Evolutionary conservation across 164 flowering plant species (phyloP), one percentile per base, ranked within the genome.

Genomic region (Tetrastigma voinierianum): DNA sequence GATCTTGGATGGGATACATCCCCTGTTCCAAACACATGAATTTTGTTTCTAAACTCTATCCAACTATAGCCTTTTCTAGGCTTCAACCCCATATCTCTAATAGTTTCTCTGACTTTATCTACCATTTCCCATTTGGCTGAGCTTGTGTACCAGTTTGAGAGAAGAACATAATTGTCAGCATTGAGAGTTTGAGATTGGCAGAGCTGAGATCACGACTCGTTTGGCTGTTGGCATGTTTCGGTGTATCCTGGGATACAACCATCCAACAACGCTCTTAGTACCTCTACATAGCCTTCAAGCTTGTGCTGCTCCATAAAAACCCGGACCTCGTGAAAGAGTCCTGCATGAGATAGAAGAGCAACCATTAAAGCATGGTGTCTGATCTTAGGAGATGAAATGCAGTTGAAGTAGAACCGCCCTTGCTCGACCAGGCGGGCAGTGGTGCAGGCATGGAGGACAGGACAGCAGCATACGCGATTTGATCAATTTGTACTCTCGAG

Each of bases 1-100:
- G 92, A 84, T 68, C 84, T 84, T 10, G 91, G 96, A 76, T 88
- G 93, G 51, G 86, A 79, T 9, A 81, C 81, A 70, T 88, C 90
- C 45, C 93, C 93, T 16, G 86, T 89, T 12, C 85, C 84, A 73
- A 88, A 90, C 5, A 77, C 90, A 74, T 90, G 96, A 54, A 85
- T 78, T 75, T 88, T 88, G 71, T 84, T 84, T 57, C 72, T 61
- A 9, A 81, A 71, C 71, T 82, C 88, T 57, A 85, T 85, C 96
- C 93, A 90, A 69, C 87, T 86, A 66, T 76, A 82, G 45, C 86
- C 93, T 66, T 61, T 82, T 58, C 53, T 83, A 4, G 90, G 76
- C 57, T 59, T 75, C 85, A 87, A 77, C 49, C 81, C 90, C 87
- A 84, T 74, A 72, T 87, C 93, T 66, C 59, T 63, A 12, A 86